Evolutionary conservation across 352 stramenopile genomes (phyloP).

Genomic region (Phytophthora cajani): DNA sequence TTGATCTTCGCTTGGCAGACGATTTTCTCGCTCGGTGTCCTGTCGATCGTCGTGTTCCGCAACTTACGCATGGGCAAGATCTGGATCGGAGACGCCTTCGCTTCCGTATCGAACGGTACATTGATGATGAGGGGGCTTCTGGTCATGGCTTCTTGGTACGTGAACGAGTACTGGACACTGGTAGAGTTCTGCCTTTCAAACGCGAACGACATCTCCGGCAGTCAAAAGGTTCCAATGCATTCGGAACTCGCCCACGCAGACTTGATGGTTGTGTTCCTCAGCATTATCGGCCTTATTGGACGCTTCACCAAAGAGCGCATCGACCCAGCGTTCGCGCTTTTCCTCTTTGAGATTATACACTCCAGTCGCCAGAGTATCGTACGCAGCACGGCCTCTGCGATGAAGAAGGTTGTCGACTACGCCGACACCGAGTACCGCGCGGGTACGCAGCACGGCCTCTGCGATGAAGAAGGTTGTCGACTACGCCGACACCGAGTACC

Average conservation of each 20-base stretch:
- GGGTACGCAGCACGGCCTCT: not conserved
- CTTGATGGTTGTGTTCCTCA: slow-evolving; percentile 46
- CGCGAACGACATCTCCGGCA: slow-evolving; percentile 22
- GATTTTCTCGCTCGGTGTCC: slow-evolving; percentile 32
- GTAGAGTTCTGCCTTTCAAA: slow-evolving; percentile 30
- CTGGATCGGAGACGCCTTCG: slow-evolving; percentile 54
- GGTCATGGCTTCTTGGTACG: slow-evolving; percentile 35
- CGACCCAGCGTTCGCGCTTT: slow-evolving; percentile 39
- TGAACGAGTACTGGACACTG: slow-evolving; percentile 48
- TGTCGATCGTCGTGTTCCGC: slow-evolving; percentile 42
- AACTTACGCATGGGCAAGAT: slow-evolving; percentile 44
- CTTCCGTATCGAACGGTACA: slow-evolving; percentile 36
- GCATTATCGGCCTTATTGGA: slow-evolving; percentile 32
- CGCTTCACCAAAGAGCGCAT: slow-evolving; percentile 33
- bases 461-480: slow-evolving; percentile 6
- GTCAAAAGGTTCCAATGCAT: slow-evolving; percentile 26
- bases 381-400: not conserved
- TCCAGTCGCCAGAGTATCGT: slow-evolving; percentile 17
- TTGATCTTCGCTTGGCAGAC: slow-evolving; percentile 37
- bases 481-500: slow-evolving; percentile 22
- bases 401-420: slow-evolving; percentile 8
- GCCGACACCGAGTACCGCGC: slow-evolving; percentile 25
- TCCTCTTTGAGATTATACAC: slow-evolving; percentile 39
- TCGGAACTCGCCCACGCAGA: slow-evolving; percentile 37
- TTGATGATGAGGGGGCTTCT: slow-evolving; percentile 38